Percentiles rank a stretch among this genome's conserved stretches.
phyloP scores from a whole-genome alignment of 768 basidiomycete genomes.

The Suillus brevipes region DNA sequence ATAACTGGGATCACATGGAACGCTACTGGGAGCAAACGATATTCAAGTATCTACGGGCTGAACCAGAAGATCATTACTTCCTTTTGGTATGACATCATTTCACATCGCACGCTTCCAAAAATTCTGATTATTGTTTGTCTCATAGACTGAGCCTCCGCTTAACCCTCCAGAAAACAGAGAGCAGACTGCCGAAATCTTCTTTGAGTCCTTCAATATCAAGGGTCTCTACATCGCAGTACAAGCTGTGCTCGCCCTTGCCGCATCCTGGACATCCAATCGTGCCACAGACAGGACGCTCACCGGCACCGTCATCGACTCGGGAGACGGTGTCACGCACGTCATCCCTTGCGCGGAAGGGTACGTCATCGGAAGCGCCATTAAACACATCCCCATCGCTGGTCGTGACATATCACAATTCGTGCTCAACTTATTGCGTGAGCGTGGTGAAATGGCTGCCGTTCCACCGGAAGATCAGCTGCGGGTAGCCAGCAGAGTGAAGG shows the following conservation, averaged over 20 bases:
- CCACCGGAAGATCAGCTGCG: slow-evolving; percentile 94
- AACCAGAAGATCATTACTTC: slow-evolving; percentile 99
- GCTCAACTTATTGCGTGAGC: slow-evolving; percentile 91
- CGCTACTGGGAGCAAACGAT: slow-evolving; percentile 99
- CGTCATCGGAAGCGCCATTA: slow-evolving; percentile 98
- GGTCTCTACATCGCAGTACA: slow-evolving; percentile 98
- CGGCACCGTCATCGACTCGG: slow-evolving; percentile 98
- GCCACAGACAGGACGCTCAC: slow-evolving; percentile 90
- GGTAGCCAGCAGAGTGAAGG: slow-evolving; percentile 93
- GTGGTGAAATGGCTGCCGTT: slow-evolving; percentile 87
- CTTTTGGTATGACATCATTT: slow-evolving; percentile 67
- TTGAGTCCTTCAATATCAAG: slow-evolving; percentile 99
- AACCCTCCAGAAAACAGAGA: slow-evolving; percentile 99
- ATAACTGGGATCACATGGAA: slow-evolving; percentile 99
- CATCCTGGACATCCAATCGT: slow-evolving; percentile 92
- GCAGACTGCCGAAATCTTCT: slow-evolving; percentile 99
- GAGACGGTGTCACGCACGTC: slow-evolving; percentile 99
- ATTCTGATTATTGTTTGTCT: slow-evolving; percentile 1
- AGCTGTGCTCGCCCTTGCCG: slow-evolving; percentile 96
- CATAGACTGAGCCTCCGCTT: slow-evolving; percentile 96
- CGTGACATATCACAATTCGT: slow-evolving; percentile 97
- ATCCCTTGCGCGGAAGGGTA: slow-evolving; percentile 97
- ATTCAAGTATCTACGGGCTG: slow-evolving; percentile 98
- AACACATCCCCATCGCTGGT: slow-evolving; percentile 97
- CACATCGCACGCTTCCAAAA: background rate